Evolutionary conservation across 2,329 filamentous ascomycete genomes (phyloP).

Genomic region (Microdochium paspali): DNA sequence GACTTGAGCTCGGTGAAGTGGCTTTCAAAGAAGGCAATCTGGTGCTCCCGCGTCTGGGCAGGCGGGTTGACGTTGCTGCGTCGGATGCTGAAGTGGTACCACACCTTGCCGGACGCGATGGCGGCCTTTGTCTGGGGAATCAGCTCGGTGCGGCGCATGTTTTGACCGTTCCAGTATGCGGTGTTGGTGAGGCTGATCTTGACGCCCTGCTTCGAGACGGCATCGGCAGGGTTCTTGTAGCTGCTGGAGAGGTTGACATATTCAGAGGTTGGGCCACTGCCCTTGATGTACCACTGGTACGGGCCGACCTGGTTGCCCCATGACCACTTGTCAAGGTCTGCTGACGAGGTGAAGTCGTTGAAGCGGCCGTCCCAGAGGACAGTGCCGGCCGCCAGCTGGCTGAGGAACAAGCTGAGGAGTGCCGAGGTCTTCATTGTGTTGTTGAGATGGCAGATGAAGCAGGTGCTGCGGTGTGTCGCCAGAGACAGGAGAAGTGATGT

Average conservation of each 20-base stretch:
- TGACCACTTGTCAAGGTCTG: constrained; percentile 48
- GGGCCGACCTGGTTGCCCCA: constrained; percentile 54
- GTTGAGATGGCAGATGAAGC: background rate
- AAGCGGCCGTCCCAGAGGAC: constrained; percentile 53
- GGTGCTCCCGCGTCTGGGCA: constrained; percentile 54
- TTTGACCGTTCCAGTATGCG: constrained; percentile 63
- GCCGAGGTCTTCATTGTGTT: constrained; percentile 12
- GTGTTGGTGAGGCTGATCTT: constrained; percentile 57
- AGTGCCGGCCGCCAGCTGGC: constrained; percentile 25
- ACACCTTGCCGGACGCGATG: constrained; percentile 57
- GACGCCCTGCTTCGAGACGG: constrained; percentile 50
- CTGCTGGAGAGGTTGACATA: constrained; percentile 53
- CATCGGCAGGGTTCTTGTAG: constrained; percentile 59
- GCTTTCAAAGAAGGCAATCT: constrained; percentile 53
- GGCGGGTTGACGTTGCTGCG: constrained; percentile 50
- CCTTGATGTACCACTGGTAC: constrained; percentile 73
- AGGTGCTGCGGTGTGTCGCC: no score
- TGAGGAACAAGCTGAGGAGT: constrained; percentile 10
- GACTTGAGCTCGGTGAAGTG: constrained; percentile 70
- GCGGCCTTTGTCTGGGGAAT: constrained; percentile 60
- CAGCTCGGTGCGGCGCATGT: constrained; percentile 64
- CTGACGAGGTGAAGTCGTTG: constrained; percentile 39
- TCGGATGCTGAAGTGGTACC: constrained; percentile 65
- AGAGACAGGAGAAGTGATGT: no score
- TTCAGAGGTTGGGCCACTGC: constrained; percentile 39